Evolutionary conservation across 1,139 yeast genomes (phyloP), one percentile per base, ranked within the genome.

Genomic region (Protomyces pachydermus): DNA sequence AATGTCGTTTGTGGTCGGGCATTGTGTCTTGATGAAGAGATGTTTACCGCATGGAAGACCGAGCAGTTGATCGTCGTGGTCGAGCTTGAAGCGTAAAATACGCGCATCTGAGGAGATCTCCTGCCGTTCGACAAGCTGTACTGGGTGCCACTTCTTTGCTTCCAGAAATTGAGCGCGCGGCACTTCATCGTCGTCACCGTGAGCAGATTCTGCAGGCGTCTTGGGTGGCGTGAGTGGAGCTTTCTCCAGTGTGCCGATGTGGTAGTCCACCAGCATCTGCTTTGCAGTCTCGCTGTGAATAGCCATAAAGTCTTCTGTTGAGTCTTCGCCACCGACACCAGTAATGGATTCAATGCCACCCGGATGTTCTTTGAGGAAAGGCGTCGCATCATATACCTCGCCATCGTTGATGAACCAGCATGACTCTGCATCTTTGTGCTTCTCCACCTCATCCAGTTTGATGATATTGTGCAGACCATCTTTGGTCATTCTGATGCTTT

Each of bases 281-380:
- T 68, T 68, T 28, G 70, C 71, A 28, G 68, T 71, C 32, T 73
- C 74, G 3, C 77, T 74, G 61, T 75, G 78, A 48, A 75, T 73
- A 23, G 77, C 78, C 68, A 75, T 70, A 65, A 76, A 76, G 60
- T 76, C 79, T 18, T 82, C 85, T 0, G 87, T 83, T 1, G 86
- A 86, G 71, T 83, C 87, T 68, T 80, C 81, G 6, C 87, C 87
- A 4, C 85, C 85, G 67, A 81, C 83, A 70, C 80, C 82, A 4
- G 80, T 70, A 65, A 84, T 82, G 16, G 85, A 79, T 54, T 81
- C 80, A 39, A 76, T 78, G 18, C 65, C 65, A 64, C 88, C 97
- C 0, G 97, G 97, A 74, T 91, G 96, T 70, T 88, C 91, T 39
- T 85, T 86, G 55, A 91, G 72, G 71, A 91, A 93, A 4, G 77